Evolutionary conservation across 2,329 filamentous ascomycete genomes (phyloP).

Genomic region (Pestalotiopsis sp.): DNA sequence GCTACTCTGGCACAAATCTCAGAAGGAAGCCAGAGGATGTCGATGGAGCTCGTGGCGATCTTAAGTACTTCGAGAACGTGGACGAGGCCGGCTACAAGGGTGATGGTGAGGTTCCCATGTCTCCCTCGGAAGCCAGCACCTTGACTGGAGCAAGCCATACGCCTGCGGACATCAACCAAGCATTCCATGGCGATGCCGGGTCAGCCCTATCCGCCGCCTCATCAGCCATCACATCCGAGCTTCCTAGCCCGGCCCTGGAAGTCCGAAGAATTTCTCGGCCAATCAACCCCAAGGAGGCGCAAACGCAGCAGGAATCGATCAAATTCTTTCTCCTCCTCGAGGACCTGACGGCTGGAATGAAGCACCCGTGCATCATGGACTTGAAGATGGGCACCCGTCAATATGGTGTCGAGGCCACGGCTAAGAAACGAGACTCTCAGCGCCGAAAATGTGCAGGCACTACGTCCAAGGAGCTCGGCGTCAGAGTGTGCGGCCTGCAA

Average conservation of each 20-base stretch:
- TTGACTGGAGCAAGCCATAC: constrained; percentile 10
- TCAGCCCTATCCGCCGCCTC: constrained; percentile 36
- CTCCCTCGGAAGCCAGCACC: constrained; percentile 14
- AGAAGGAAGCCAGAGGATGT: constrained; percentile 75
- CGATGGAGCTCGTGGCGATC: constrained; percentile 68
- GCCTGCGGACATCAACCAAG: constrained; percentile 10
- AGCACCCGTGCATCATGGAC: constrained; percentile 93
- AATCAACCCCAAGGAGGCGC: constrained; percentile 77
- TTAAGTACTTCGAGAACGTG: constrained; percentile 91
- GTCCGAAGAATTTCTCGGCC: constrained; percentile 58
- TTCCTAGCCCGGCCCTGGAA: constrained; percentile 41
- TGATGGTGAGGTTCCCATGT: constrained; percentile 59
- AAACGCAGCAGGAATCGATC: constrained; percentile 64
- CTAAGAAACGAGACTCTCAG: constrained; percentile 93
- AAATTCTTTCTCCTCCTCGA: constrained; percentile 94
- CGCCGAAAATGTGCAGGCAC: constrained; percentile 90
- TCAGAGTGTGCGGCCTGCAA: constrained; percentile 93
- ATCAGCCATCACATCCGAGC: constrained; percentile 34
- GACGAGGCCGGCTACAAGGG: constrained; percentile 81
- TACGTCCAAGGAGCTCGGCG: constrained; percentile 87
- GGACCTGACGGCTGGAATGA: constrained; percentile 96
- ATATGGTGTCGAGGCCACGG: constrained; percentile 88
- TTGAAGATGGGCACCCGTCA: constrained; percentile 98
- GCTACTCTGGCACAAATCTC: constrained; percentile 86
- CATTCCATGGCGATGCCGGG: neutral